Conservation (phyloP, 2,329 filamentous ascomycete species). For the Aspergillus alliaceus region DNA sequence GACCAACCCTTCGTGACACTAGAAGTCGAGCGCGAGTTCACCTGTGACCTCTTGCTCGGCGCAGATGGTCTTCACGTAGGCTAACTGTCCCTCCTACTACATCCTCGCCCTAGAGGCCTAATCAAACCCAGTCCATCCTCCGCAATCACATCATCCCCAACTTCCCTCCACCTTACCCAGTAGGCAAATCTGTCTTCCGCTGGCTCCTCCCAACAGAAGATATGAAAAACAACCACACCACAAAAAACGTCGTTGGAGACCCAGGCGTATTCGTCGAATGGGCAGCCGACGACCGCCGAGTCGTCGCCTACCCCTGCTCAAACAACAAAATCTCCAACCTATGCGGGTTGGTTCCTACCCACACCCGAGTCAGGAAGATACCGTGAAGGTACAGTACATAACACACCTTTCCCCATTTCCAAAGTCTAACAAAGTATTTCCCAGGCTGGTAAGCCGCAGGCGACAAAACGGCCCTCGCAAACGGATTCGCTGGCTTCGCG, state of each 20-base stretch:
- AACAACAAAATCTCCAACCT: conserved; percentile 48
- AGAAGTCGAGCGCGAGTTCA: conserved; percentile 20
- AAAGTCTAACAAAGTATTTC: background rate
- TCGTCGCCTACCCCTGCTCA: conserved; percentile 49
- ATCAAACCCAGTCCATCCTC: conserved; percentile 20
- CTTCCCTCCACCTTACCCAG: conserved; percentile 17
- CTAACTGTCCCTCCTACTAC: background rate
- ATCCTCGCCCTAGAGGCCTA: background rate
- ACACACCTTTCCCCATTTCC: too few relatives aligned
- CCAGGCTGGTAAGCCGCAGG: conserved; percentile 22
- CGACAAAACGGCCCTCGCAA: conserved; percentile 14
- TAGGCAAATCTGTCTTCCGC: conserved; percentile 26
- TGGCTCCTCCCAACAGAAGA: conserved; percentile 24
- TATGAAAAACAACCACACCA: conserved; percentile 11
- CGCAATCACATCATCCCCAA: conserved; percentile 18
- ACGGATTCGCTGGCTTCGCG: conserved; percentile 19
- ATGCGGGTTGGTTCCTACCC: conserved; percentile 50
- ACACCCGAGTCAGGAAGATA: conserved; percentile 37
- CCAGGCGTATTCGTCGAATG: conserved; percentile 45
- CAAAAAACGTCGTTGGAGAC: conserved; percentile 12
- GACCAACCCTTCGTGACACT: conserved; percentile 18
- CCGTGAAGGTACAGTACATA: conserved; percentile 18
- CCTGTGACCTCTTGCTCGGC: conserved; percentile 23
- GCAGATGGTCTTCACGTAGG: conserved; percentile 28
- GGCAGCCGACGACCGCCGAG: conserved; percentile 40